Percentiles rank a stretch among this genome's conserved stretches.
Evolutionary conservation across 148 eudicot genomes (phyloP).

Genomic region (Silene uniflora): DNA sequence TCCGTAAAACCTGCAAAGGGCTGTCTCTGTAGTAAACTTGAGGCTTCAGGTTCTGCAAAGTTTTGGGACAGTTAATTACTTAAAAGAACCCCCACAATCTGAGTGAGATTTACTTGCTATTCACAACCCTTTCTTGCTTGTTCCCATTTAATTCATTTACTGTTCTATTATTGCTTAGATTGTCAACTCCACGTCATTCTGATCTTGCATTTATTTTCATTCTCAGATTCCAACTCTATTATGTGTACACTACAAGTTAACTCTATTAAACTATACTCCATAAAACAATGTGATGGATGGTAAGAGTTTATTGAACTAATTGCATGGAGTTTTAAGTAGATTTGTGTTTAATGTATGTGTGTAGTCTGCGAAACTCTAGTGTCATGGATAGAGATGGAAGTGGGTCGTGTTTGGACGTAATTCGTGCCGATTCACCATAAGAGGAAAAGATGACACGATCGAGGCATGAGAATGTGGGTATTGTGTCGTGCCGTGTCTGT

Average conservation of each 20-base stretch:
- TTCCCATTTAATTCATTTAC: not conserved
- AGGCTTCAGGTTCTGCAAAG: constrained; percentile 14
- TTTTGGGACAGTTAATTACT: not conserved
- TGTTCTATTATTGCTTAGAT: not conserved
- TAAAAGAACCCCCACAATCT: constrained; percentile 9
- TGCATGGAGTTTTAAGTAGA: no score
- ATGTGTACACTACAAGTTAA: not conserved
- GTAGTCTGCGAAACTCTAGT: no score
- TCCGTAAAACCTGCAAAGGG: not conserved
- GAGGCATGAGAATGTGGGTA: no score
- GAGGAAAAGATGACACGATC: no score
- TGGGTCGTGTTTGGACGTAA: no score
- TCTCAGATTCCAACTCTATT: not conserved
- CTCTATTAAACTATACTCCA: not conserved
- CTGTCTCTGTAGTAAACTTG: not conserved
- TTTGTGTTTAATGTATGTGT: no score
- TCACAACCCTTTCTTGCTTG: not conserved
- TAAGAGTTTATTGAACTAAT: no score
- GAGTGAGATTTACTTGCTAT: constrained; percentile 16
- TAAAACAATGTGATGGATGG: no score
- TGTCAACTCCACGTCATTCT: constrained; percentile 14
- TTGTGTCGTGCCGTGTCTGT: no score
- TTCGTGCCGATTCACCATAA: no score
- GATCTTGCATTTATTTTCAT: not conserved
- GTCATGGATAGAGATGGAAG: no score